These are phyloP conservation scores for Cladophialophora bantiana DNA, from an alignment of 2,329 filamentous ascomycete genomes.

Conservation along the genomic window DNA sequence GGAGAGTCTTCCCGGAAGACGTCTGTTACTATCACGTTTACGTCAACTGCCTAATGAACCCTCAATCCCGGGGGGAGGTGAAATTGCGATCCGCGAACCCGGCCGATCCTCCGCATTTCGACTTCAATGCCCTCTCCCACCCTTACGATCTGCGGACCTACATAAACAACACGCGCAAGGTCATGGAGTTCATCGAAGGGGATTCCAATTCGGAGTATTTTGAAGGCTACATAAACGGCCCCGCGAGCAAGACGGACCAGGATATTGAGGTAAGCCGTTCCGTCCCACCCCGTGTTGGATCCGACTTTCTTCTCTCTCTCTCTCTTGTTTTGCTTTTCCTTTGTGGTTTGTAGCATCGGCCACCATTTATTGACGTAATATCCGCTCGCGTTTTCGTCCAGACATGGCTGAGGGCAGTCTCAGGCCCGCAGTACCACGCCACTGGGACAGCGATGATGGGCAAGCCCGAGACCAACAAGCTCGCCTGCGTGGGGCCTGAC, in stretches of 20 bases:
- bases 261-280: neutral
- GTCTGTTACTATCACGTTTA: neutral
- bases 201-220: neutral
- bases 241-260: neutral
- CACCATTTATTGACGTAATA: too few species aligned
- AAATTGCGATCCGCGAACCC: constrained; percentile 25
- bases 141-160: constrained; percentile 26
- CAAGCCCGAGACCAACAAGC: constrained; percentile 16
- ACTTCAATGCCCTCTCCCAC: constrained; percentile 27
- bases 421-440: constrained; percentile 48
- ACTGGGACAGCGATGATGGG: constrained; percentile 30
- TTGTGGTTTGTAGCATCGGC: too few species aligned
- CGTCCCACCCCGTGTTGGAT: neutral
- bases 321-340: constrained; percentile 13
- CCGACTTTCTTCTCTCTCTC: neutral
- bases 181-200: constrained; percentile 18
- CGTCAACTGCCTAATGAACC: constrained; percentile 23
- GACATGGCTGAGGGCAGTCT: constrained; percentile 53
- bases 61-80: constrained; percentile 28
- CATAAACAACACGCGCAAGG: constrained; percentile 15
- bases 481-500: constrained; percentile 20
- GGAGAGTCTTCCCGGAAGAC: neutral
- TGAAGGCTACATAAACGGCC: neutral
- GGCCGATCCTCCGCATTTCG: constrained; percentile 17
- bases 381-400: constrained; percentile 42